These are phyloP conservation scores for Passiflora organensis DNA, from an alignment of 345 rosid species.

Conservation along the genomic window DNA sequence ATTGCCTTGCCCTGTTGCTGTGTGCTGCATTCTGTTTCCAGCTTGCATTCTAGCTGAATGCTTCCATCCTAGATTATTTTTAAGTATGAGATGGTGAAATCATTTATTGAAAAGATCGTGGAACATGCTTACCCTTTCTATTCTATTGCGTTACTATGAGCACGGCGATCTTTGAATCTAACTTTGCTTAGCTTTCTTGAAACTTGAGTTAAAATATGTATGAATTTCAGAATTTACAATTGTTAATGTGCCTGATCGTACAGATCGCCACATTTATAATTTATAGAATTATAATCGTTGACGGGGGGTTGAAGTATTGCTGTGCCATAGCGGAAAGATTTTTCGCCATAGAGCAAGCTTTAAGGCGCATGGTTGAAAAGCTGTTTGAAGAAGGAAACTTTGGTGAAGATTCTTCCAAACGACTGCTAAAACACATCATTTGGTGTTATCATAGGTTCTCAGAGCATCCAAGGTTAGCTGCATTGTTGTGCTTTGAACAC, in stretches of 20 bases:
- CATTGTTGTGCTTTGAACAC: not conserved
- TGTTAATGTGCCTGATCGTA: constrained; percentile 1
- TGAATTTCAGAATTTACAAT: constrained; percentile 1
- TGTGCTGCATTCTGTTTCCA: not conserved
- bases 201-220: not conserved
- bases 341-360: constrained; percentile 16
- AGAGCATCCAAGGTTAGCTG: constrained; percentile 37
- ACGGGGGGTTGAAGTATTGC: constrained; percentile 42
- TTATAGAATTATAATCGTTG: constrained; percentile 24
- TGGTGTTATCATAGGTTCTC: constrained; percentile 50
- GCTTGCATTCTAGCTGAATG: not conserved
- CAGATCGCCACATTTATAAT: constrained; percentile 49
- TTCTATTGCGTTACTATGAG: too few relatives aligned
- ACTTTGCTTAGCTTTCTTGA: too few relatives aligned
- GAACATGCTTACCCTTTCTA: too few relatives aligned
- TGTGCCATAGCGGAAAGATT: constrained; percentile 31
- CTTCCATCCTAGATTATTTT: not conserved
- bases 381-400: constrained; percentile 8
- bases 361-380: constrained; percentile 24
- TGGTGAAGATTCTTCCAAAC: constrained; percentile 4
- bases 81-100: too few relatives aligned
- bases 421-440: constrained; percentile 31
- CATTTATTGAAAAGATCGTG: too few relatives aligned
- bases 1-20: too few relatives aligned
- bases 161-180: not conserved